Percentiles rank a stretch among this genome's conserved stretches.
phyloP scores from a whole-genome alignment of 139 green algal species.

The Pleodorina starrii region DNA sequence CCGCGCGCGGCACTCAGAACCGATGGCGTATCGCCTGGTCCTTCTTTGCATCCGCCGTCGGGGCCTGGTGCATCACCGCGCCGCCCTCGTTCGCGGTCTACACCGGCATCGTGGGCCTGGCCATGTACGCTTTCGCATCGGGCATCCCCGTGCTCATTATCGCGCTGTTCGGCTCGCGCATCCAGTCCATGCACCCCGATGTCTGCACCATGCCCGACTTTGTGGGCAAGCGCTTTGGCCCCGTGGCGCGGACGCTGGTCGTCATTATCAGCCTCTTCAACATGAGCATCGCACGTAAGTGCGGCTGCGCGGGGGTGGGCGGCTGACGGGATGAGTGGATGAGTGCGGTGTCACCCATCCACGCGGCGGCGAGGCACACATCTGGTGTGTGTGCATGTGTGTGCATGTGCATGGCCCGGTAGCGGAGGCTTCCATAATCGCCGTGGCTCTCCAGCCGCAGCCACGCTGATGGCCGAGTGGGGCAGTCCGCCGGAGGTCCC shows the following conservation, averaged over 20 bases:
- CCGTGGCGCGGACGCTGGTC: conserved; percentile 66
- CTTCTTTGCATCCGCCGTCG: conserved; percentile 81
- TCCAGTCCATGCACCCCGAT: conserved; percentile 49
- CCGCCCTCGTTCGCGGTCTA: conserved; percentile 61
- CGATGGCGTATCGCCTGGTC: conserved; percentile 72
- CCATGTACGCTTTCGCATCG: conserved; percentile 75
- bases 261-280: conserved; percentile 79
- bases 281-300: conserved; percentile 71
- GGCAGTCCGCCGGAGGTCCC: no score
- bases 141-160: conserved; percentile 84
- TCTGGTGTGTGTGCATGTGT: no score
- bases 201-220: conserved; percentile 84
- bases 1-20: conserved; percentile 58
- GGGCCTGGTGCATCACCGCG: conserved; percentile 84
- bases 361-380: no score
- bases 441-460: no score
- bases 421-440: no score
- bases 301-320: no score
- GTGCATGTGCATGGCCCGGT: no score
- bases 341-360: no score
- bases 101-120: conserved; percentile 74
- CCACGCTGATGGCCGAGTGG: no score
- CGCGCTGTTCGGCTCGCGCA: conserved; percentile 63
- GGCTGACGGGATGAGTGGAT: no score
- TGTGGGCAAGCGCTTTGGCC: conserved; percentile 76